These are phyloP conservation scores for Leishmania turanica DNA, from an alignment of 208 protist species.

Conservation along the genomic window DNA sequence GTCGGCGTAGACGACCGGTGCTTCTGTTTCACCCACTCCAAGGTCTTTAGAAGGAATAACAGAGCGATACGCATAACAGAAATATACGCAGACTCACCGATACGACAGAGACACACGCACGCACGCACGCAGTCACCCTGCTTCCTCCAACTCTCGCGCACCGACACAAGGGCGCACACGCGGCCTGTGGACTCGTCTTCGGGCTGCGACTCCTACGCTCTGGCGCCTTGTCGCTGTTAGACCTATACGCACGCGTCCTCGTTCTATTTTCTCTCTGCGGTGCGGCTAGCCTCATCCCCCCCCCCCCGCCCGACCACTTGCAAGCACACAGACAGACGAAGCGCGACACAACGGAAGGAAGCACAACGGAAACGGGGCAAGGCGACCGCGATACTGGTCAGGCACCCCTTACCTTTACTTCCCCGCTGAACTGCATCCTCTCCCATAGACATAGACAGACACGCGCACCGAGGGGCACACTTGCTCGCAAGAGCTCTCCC, in stretches of 20 bases:
- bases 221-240: background rate
- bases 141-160: background rate
- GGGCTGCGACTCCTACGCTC: background rate
- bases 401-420: no score
- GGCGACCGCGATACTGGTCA: background rate
- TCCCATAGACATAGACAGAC: constrained; percentile 2
- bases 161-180: background rate
- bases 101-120: background rate
- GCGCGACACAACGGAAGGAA: background rate
- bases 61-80: background rate
- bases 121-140: background rate
- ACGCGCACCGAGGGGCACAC: background rate
- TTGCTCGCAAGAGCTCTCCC: background rate
- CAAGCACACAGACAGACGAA: background rate
- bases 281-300: background rate
- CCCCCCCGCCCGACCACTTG: background rate
- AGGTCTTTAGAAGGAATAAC: background rate
- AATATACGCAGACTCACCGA: background rate
- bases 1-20: background rate
- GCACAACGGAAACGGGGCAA: background rate
- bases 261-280: background rate
- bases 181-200: background rate
- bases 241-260: background rate
- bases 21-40: background rate
- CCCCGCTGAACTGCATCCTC: background rate